Conservation (phyloP, 805 yeast species). For the Huiozyma sinensis region DNA sequence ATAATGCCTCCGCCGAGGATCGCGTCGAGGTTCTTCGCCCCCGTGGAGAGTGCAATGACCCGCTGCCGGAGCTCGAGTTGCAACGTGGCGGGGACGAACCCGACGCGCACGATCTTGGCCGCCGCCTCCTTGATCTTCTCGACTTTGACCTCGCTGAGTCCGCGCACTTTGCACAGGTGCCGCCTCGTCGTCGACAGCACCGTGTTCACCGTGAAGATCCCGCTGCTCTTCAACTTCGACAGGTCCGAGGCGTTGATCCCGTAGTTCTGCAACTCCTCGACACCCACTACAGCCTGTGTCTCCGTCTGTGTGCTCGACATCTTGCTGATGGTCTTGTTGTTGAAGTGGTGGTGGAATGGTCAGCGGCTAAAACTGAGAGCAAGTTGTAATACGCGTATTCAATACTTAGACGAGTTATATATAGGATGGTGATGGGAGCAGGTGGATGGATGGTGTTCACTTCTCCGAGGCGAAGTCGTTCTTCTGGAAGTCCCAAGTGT, state of each 20-base stretch:
- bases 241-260: constrained; percentile 69
- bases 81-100: constrained; percentile 63
- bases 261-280: constrained; percentile 48
- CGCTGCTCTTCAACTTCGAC: constrained; percentile 53
- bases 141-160: constrained; percentile 66
- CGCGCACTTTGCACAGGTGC: constrained; percentile 53
- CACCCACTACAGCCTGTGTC: constrained; percentile 23
- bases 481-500: constrained; percentile 72
- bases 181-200: constrained; percentile 53
- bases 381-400: too few relatives aligned
- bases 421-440: too few relatives aligned
- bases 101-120: constrained; percentile 49
- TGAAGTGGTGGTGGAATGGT: too few relatives aligned
- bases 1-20: constrained; percentile 66
- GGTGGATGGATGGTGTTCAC: background rate
- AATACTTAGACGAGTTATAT: too few relatives aligned
- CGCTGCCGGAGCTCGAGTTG: constrained; percentile 56
- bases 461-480: constrained; percentile 31
- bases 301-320: constrained; percentile 7
- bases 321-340: too few relatives aligned
- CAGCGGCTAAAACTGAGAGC: too few relatives aligned
- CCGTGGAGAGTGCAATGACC: constrained; percentile 58
- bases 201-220: constrained; percentile 53
- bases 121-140: constrained; percentile 71
- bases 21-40: constrained; percentile 58